These are phyloP conservation scores for Arthrinium puccinioides DNA, from an alignment of 2,329 filamentous ascomycete genomes.

Conservation along the genomic window DNA sequence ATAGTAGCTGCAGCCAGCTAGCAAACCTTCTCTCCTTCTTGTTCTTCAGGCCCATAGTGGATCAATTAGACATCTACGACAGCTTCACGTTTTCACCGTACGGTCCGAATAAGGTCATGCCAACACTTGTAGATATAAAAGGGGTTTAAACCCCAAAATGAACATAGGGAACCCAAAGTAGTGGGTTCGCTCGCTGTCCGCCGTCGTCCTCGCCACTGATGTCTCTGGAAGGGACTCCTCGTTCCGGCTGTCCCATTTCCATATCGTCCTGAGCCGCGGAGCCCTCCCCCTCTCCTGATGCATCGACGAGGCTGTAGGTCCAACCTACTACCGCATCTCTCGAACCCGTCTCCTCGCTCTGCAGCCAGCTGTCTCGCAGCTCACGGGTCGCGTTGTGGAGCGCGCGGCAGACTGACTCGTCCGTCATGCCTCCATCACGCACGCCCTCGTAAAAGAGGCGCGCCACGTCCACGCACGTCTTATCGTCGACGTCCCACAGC, in stretches of 20 bases:
- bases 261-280: background rate
- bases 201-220: background rate
- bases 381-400: background rate
- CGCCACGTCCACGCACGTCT: slow-evolving; percentile 21
- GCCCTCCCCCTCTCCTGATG: background rate
- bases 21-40: too few relatives aligned
- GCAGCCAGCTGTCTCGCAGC: background rate
- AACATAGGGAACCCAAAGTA: slow-evolving; percentile 3
- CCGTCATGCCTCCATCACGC: background rate
- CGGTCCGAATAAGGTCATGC: too few relatives aligned
- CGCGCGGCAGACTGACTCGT: background rate
- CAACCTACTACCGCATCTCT: background rate
- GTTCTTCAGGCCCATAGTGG: too few relatives aligned
- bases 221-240: background rate
- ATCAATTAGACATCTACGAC: too few relatives aligned
- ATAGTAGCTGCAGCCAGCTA: too few relatives aligned
- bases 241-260: background rate
- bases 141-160: too few relatives aligned
- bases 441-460: slow-evolving; percentile 16
- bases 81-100: too few relatives aligned
- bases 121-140: too few relatives aligned
- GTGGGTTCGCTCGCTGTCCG: background rate
- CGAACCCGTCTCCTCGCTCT: background rate
- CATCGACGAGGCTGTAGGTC: background rate
- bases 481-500: slow-evolving; percentile 28